These are phyloP conservation scores for Puya raimondii DNA, from an alignment of 176 grass and related monocot genomes.

Conservation along the genomic window DNA sequence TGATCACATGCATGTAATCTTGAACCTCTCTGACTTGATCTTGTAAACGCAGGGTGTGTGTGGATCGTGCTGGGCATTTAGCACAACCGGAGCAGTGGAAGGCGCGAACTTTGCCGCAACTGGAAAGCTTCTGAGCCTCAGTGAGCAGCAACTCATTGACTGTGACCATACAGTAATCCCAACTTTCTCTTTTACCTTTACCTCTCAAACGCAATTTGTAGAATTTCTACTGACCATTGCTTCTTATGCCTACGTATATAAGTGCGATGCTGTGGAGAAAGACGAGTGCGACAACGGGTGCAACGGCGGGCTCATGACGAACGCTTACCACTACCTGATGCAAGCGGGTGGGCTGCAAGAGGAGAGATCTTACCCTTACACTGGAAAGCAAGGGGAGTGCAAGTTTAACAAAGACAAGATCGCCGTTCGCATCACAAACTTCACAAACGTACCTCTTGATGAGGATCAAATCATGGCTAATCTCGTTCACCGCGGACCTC, in stretches of 20 bases:
- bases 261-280: slow-evolving; percentile 48
- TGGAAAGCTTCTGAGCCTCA: slow-evolving; percentile 42
- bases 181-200: too few species aligned
- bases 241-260: background rate
- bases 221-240: background rate
- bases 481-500: slow-evolving; percentile 46
- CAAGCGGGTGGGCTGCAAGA: slow-evolving; percentile 60
- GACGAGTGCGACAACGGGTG: slow-evolving; percentile 73
- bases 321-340: slow-evolving; percentile 70
- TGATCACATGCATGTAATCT: too few species aligned
- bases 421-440: slow-evolving; percentile 60
- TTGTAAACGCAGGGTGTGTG: slow-evolving; percentile 42
- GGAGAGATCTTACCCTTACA: slow-evolving; percentile 57
- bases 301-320: slow-evolving; percentile 74
- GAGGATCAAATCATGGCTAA: slow-evolving; percentile 56
- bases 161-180: slow-evolving; percentile 51
- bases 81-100: slow-evolving; percentile 47
- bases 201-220: background rate
- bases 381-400: slow-evolving; percentile 46
- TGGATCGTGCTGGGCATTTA: slow-evolving; percentile 65
- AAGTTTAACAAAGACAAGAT: slow-evolving; percentile 44
- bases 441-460: slow-evolving; percentile 46
- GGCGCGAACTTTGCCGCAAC: slow-evolving; percentile 54
- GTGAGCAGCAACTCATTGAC: slow-evolving; percentile 65
- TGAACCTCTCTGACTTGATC: background rate